These are phyloP conservation scores for Candida railenensis DNA, from an alignment of 805 yeast species.

Conservation along the genomic window DNA sequence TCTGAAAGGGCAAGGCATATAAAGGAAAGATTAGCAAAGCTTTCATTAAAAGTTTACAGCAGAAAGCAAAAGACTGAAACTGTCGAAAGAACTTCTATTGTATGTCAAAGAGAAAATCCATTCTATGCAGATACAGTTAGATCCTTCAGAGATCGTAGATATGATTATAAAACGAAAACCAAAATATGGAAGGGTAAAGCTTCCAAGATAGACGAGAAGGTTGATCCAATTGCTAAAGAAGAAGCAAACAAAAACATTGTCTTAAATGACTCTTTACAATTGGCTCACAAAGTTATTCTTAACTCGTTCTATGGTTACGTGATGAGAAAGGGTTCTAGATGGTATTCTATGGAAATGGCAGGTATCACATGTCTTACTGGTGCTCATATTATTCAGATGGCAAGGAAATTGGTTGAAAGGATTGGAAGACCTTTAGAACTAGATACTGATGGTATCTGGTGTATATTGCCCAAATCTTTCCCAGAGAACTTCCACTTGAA, in stretches of 20 bases:
- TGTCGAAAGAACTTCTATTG: constrained; percentile 85
- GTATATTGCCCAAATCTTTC: constrained; percentile 88
- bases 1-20: constrained; percentile 74
- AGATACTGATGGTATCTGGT: constrained; percentile 99
- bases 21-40: constrained; percentile 77
- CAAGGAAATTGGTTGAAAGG: constrained; percentile 84
- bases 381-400: constrained; percentile 97
- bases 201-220: constrained; percentile 45
- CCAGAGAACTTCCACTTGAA: constrained; percentile 83
- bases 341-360: constrained; percentile 99
- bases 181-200: constrained; percentile 91
- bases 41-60: constrained; percentile 82
- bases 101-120: constrained; percentile 97
- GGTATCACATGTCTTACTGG: constrained; percentile 98
- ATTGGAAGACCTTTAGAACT: constrained; percentile 93
- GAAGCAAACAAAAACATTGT: constrained; percentile 95
- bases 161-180: constrained; percentile 90
- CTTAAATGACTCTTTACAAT: constrained; percentile 88
- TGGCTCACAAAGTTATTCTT: constrained; percentile 95
- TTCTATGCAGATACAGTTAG: constrained; percentile 94
- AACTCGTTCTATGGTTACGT: constrained; percentile 98
- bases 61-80: constrained; percentile 79
- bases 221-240: constrained; percentile 64
- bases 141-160: constrained; percentile 91
- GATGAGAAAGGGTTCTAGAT: constrained; percentile 97